Conservation (phyloP, 1,139 yeast species). For the Candida sp. region DNA sequence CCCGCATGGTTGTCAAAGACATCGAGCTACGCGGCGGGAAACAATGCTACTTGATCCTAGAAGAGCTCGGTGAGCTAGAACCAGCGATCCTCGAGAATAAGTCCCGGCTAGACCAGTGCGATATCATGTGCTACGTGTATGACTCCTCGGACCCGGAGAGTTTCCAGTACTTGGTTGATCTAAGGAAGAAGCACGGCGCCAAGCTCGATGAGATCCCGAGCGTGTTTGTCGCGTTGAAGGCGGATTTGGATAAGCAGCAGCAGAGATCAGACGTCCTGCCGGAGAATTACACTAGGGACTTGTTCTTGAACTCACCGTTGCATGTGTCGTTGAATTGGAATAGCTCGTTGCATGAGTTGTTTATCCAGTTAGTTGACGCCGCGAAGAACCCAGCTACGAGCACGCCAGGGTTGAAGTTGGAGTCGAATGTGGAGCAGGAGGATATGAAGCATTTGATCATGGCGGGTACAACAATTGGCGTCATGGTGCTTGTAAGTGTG, state of each 20-base stretch:
- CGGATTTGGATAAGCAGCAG: slow-evolving; percentile 94
- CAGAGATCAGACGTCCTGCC: slow-evolving; percentile 89
- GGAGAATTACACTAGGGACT: slow-evolving; percentile 75
- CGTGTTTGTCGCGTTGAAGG: slow-evolving; percentile 90
- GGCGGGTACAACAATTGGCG: slow-evolving; percentile 70
- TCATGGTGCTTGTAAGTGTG: slow-evolving; percentile 59
- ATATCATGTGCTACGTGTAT: slow-evolving; percentile 86
- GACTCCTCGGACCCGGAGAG: slow-evolving; percentile 97
- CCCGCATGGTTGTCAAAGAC: slow-evolving; percentile 85
- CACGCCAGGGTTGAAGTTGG: slow-evolving; percentile 83
- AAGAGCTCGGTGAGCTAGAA: slow-evolving; percentile 89
- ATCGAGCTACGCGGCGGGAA: slow-evolving; percentile 96
- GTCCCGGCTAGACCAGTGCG: slow-evolving; percentile 80
- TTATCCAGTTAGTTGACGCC: slow-evolving; percentile 87
- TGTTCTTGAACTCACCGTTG: slow-evolving; percentile 67
- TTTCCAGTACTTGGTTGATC: slow-evolving; percentile 78
- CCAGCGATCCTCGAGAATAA: slow-evolving; percentile 79
- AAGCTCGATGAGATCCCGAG: slow-evolving; percentile 73
- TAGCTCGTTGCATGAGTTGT: slow-evolving; percentile 81
- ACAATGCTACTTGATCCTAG: slow-evolving; percentile 89
- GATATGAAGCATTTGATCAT: slow-evolving; percentile 54
- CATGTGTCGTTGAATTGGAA: slow-evolving; percentile 94
- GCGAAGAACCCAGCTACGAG: slow-evolving; percentile 79
- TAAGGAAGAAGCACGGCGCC: slow-evolving; percentile 60
- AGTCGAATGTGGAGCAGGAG: slow-evolving; percentile 53